Evolutionary conservation across 139 green algal genomes (phyloP).

Genomic region (Desmodesmus armatus): DNA sequence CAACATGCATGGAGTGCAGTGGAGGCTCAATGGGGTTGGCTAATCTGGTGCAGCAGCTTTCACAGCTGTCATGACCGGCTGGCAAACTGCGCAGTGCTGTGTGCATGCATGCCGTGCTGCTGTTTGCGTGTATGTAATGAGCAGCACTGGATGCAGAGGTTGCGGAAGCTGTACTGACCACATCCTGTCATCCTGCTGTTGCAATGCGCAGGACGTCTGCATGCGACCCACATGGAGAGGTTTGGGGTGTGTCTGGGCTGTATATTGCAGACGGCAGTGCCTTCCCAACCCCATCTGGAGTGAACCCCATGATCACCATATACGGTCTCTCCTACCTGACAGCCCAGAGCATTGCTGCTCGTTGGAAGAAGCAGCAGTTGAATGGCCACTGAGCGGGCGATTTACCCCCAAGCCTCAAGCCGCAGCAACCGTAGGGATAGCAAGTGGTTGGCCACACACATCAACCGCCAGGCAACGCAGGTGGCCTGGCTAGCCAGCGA

Average conservation of each 20-base stretch:
- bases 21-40: neutral
- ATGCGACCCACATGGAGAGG: slow-evolving; percentile 66
- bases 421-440: too few relatives aligned
- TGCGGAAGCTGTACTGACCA: too few relatives aligned
- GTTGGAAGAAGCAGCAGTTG: slow-evolving; percentile 9
- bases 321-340: slow-evolving; percentile 64
- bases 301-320: slow-evolving; percentile 85
- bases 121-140: too few relatives aligned
- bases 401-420: too few relatives aligned
- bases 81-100: too few relatives aligned
- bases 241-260: slow-evolving; percentile 73
- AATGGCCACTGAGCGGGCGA: too few relatives aligned
- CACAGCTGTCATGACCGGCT: neutral
- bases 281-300: slow-evolving; percentile 75
- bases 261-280: slow-evolving; percentile 69
- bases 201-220: slow-evolving; percentile 55
- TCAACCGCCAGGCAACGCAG: too few relatives aligned
- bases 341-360: slow-evolving; percentile 47
- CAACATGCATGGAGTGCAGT: neutral
- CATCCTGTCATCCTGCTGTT: neutral
- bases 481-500: too few relatives aligned
- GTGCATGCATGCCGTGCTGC: too few relatives aligned
- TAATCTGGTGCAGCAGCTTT: neutral
- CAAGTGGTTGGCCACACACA: too few relatives aligned
- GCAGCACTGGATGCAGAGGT: too few relatives aligned